Evolutionary conservation across 192 early-diverging fungal genomes (phyloP), one percentile per base, ranked within the genome.

Genomic region (Allomyces macrogynus): DNA sequence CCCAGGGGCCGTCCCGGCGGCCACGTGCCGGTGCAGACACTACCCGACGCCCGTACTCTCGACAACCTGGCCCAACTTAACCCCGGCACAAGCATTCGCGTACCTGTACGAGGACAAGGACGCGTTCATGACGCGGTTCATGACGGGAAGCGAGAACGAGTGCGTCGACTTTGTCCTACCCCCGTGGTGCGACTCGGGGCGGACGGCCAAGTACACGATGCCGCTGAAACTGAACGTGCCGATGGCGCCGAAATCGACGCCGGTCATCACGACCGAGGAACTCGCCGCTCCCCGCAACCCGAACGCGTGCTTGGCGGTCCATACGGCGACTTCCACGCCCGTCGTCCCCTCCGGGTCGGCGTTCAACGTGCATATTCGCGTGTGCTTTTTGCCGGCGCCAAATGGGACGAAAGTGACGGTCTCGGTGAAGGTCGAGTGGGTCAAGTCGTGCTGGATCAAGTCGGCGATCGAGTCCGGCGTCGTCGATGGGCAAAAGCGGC

Each of bases 311-410:
- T 67, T 69, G 2, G 71, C 77, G 10, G 64, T 77, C 22, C 67
- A 75, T 0, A 74, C 77, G 65, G 68, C 73, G n/a, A 67, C 72
- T 20, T 74, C 72, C 4, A 80, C 78, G 25, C 75, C 76, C 3
- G 75, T 73, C 62, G 69, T 80, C 2, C 78, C 78, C 1, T 74
- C 72, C 11, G 78, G 78, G 0, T 72, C 72, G 16, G 62, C 74
- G 61, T 80, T 80, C 62, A 72, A 69, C 25, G 71, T 74, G 22
- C 75, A 80, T 61, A 71, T 75, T 67, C 67, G 76, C 4, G 73
- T 73, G 54, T 80, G 78, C 61, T 54, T 27, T 27, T 27, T 27
- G 26, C 26, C 26, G 26, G 26, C 26, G 26, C 2, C 26, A n/a
- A n/a, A n/a, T n/a, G 26, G 26, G 26, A 27, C 26, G 26, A 27